Conservation (phyloP, 441 rosid species). For the Aleurites moluccanus region DNA sequence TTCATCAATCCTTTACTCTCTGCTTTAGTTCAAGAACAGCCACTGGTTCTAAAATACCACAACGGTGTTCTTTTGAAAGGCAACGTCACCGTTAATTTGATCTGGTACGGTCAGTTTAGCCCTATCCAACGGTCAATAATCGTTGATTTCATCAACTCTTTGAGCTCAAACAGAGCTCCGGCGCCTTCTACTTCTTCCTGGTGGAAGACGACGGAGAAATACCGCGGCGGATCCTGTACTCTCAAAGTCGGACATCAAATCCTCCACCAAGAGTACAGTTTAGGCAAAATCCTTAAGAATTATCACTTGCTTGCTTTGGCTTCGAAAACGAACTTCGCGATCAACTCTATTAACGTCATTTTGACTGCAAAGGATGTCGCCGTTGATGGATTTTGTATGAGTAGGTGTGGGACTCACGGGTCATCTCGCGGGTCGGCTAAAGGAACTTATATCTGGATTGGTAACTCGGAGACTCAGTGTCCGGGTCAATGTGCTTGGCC, state of each 20-base stretch:
- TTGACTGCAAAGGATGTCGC: slow-evolving; percentile 69
- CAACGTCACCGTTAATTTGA: slow-evolving; percentile 59
- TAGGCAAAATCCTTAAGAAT: slow-evolving; percentile 58
- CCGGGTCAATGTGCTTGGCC: slow-evolving; percentile 97
- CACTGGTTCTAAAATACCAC: slow-evolving; percentile 72
- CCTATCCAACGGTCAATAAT: slow-evolving; percentile 73
- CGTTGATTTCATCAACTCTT: slow-evolving; percentile 68
- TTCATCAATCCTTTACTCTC: slow-evolving; percentile 27
- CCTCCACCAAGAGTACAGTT: slow-evolving; percentile 52
- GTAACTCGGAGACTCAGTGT: slow-evolving; percentile 74
- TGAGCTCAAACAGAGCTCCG: slow-evolving; percentile 32
- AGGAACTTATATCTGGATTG: slow-evolving; percentile 73
- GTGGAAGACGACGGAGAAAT: slow-evolving; percentile 81
- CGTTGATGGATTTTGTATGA: slow-evolving; percentile 78
- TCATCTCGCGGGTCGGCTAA: slow-evolving; percentile 34
- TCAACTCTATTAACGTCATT: slow-evolving; percentile 57
- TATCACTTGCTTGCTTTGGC: slow-evolving; percentile 55
- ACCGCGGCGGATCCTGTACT: slow-evolving; percentile 53
- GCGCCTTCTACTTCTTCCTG: slow-evolving; percentile 56
- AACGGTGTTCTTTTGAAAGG: slow-evolving; percentile 81
- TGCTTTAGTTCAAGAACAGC: slow-evolving; percentile 70
- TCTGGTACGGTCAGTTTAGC: slow-evolving; percentile 81
- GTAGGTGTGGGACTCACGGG: slow-evolving; percentile 74
- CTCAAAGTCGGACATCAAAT: slow-evolving; percentile 59
- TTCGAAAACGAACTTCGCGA: slow-evolving; percentile 34